Base-by-base conservation (phyloP, 2,329 filamentous ascomycete genomes). In the Neonectria ditissima region DNA sequence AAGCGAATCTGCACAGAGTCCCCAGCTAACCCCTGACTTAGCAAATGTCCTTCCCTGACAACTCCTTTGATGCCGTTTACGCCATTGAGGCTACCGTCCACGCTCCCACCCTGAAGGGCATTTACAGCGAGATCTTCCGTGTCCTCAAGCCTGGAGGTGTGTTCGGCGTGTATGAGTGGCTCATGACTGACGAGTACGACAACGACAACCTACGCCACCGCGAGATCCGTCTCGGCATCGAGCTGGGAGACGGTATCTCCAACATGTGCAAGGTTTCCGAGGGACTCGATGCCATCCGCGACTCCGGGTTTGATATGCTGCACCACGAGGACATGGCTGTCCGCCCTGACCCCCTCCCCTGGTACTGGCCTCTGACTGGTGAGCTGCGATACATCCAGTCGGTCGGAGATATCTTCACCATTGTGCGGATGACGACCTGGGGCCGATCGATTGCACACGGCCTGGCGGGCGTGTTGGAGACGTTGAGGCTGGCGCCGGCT, bases 91-190 rank as follows among this genome's bases (percentile, higher is more conserved):
- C 96, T 3, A 99, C 96, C 3, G 92, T 97, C 54, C 96, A 99
- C 79, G 96, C 96, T 0, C 96, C 95, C 44, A 91, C 89, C 47
- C 89, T 98, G 8, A 92, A 94, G 75, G 94, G 93, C 63, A 94
- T 97, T 69, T 99, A 99, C 84, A 91, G 89, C 77, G 91, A 98
- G 80, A 98, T 98, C 75, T 94, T 91, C 87, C 92, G 93, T 51
- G 94, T 97, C 22, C 86, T 99, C 68, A 99, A 98, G 87, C 96
- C 96, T 20, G 96, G 96, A 65, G 95, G 96, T 79, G 85, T 93
- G 55, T 99, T 98, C 74, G 96, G 95, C 77, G 95, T 98, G 55
- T 99, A 98, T 82, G 96, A 99, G 81, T 98, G 96, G 96, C 86
- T 98, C 76, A 98, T 99, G 96, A 98, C 94, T 7, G 94, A 97